Conservation (phyloP, 2,329 filamentous ascomycete genomes). For the Beauveria bassiana region DNA sequence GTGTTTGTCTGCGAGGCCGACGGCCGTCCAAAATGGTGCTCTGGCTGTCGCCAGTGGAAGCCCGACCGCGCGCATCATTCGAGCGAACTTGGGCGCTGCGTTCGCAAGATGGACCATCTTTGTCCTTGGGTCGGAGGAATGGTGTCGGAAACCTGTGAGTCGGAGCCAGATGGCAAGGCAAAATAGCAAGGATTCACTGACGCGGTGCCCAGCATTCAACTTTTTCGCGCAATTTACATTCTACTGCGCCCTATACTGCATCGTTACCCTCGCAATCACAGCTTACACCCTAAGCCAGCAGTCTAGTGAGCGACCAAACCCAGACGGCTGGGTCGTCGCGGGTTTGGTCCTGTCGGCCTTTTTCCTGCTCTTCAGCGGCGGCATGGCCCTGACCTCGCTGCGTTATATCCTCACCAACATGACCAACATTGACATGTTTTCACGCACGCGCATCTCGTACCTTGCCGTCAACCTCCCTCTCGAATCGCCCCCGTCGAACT, state of each 20-base stretch:
- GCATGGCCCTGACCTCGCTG: constrained; percentile 68
- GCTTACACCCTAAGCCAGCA: constrained; percentile 56
- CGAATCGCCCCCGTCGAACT: constrained; percentile 32
- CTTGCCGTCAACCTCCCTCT: constrained; percentile 66
- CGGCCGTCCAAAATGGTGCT: constrained; percentile 82
- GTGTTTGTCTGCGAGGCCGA: constrained; percentile 77
- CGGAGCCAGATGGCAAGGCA: constrained; percentile 3
- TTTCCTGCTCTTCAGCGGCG: constrained; percentile 72
- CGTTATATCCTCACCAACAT: constrained; percentile 65
- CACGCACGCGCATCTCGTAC: constrained; percentile 54
- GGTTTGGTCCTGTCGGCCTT: constrained; percentile 59
- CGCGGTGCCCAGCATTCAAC: constrained; percentile 59
- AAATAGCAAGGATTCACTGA: background rate
- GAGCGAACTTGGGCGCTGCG: constrained; percentile 71
- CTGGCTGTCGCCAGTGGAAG: constrained; percentile 78
- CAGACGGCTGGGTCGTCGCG: constrained; percentile 57
- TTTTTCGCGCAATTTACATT: constrained; percentile 84
- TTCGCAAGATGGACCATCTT: constrained; percentile 88
- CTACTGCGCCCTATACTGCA: constrained; percentile 63
- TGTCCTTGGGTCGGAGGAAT: constrained; percentile 97
- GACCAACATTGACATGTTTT: constrained; percentile 77
- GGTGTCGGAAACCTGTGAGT: constrained; percentile 67
- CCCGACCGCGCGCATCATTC: constrained; percentile 83
- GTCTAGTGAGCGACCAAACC: constrained; percentile 27
- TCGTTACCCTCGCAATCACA: constrained; percentile 54